Evolutionary conservation across 768 basidiomycete genomes (phyloP), one percentile per base, ranked within the genome.

Genomic region (Naganishia onofrii): DNA sequence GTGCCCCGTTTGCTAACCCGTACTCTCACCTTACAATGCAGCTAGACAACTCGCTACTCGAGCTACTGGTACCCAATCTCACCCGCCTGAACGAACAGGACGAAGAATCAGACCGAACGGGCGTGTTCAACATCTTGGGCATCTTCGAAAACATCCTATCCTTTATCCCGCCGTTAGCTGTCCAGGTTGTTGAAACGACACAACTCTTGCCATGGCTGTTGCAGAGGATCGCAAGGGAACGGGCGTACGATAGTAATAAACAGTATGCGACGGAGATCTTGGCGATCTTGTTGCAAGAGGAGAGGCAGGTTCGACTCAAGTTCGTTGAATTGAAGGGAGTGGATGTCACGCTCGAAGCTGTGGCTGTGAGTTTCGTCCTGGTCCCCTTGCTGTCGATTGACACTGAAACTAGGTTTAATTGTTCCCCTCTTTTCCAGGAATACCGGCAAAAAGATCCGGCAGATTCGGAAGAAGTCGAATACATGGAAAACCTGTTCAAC

Each of bases 401-500:
- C 13, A 68, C n/a, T 73, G 73, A 46, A 60, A 66, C 23, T 21
- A 23, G n/a, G 63, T 68, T 74, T 31, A 68, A 23, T n/a, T 31
- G 8, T 42, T 34, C 38, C 6, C 69, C n/a, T 6, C 5, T 10
- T 9, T 17, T 67, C 26, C 73, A 96, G 93, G 89, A 90, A 87
- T 98, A 89, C 78, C 89, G 94, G 51, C 85, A 86, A 77, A 85
- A 87, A 68, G 91, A 97, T 76, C 95, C 95, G 17, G 83, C 83
- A 0, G 89, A 93, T 73, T 85, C 89, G 9, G 96, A 98, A 72
- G 96, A 99, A 82, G 84, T 87, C 5, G 96, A 99, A 79, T 98
- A 93, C 81, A 94, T 98, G 93, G 96, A 98, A 79, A 98, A 99
- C 80, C 76, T 92, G 3, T 98, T 98, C 77, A 91, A 97, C 78